phyloP scores from a whole-genome alignment of 208 protist genomes.

The Acanthamoeba polyphaga region DNA sequence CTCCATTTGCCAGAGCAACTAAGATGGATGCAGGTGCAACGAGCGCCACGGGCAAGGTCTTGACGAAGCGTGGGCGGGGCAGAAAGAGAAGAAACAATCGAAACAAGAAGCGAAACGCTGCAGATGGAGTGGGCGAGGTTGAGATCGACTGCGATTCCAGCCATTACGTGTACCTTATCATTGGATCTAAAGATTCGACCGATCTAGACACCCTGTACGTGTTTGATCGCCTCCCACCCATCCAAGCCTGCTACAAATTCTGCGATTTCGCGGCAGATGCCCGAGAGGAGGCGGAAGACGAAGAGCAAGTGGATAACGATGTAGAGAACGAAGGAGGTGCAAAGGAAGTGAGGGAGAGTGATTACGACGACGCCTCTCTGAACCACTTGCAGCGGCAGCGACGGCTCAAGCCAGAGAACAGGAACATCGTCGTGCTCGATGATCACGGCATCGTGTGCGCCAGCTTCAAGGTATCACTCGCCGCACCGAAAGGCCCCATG shows the following conservation, averaged over 20 bases:
- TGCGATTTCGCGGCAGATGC: conserved; percentile 1
- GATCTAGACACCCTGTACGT: conserved; percentile 46
- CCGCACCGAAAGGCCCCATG: too few relatives aligned
- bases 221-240: not conserved
- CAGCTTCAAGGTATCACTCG: conserved; percentile 7
- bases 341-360: not conserved
- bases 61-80: not conserved
- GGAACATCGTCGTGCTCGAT: conserved; percentile 43
- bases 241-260: conserved; percentile 45
- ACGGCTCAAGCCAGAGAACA: conserved; percentile 46
- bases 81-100: not conserved
- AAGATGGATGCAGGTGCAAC: too few relatives aligned
- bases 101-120: not conserved
- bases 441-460: not conserved
- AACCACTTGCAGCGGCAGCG: not conserved
- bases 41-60: not conserved
- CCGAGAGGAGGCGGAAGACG: not conserved
- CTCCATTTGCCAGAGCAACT: too few relatives aligned
- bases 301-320: not conserved
- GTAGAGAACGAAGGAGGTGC: not conserved
- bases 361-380: not conserved
- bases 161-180: conserved; percentile 19
- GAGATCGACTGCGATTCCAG: not conserved
- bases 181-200: conserved; percentile 42
- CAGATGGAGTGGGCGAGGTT: not conserved